phyloP scores from a whole-genome alignment of 225 moss, liverwort and hornwort genomes.

The Marchantia paleacea region DNA sequence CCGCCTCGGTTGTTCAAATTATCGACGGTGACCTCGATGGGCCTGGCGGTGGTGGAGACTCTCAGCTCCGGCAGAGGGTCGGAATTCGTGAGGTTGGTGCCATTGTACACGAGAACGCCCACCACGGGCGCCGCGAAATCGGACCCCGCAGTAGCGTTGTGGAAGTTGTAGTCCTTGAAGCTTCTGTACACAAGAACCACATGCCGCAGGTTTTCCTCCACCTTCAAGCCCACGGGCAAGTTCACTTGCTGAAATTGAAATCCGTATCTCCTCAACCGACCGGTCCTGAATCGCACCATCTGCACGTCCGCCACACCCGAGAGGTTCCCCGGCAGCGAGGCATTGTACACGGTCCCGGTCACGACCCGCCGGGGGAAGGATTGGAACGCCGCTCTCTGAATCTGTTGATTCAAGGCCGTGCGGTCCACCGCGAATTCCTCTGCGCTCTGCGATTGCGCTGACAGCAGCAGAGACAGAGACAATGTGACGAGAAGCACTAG shows the following conservation, averaged over 20 bases:
- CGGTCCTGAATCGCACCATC: slow-evolving; percentile 65
- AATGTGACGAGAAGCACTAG: slow-evolving; percentile 1
- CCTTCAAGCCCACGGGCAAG: slow-evolving; percentile 46
- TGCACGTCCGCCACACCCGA: slow-evolving; percentile 44
- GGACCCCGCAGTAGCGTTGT: slow-evolving; percentile 40
- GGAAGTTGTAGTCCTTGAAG: slow-evolving; percentile 47
- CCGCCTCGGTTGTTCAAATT: too few species aligned
- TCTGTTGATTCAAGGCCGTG: slow-evolving; percentile 29
- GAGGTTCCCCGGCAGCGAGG: slow-evolving; percentile 44
- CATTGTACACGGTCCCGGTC: slow-evolving; percentile 40
- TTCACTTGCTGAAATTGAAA: slow-evolving; percentile 46
- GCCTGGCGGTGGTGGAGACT: slow-evolving; percentile 23
- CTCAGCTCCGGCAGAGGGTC: slow-evolving; percentile 42
- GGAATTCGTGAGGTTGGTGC: slow-evolving; percentile 22
- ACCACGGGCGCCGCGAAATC: slow-evolving; percentile 56
- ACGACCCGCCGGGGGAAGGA: slow-evolving; percentile 29
- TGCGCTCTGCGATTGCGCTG: background rate
- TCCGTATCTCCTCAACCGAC: slow-evolving; percentile 57
- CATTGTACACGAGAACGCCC: slow-evolving; percentile 65
- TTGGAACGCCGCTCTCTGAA: slow-evolving; percentile 52
- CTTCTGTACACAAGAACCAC: slow-evolving; percentile 80
- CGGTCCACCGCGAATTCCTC: slow-evolving; percentile 11
- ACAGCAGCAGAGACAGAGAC: slow-evolving; percentile 18
- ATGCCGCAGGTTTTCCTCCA: slow-evolving; percentile 36
- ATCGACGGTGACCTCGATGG: slow-evolving; percentile 40